phyloP scores from a whole-genome alignment of 1,139 yeast species.

The Blastobotrys arbuscula region DNA sequence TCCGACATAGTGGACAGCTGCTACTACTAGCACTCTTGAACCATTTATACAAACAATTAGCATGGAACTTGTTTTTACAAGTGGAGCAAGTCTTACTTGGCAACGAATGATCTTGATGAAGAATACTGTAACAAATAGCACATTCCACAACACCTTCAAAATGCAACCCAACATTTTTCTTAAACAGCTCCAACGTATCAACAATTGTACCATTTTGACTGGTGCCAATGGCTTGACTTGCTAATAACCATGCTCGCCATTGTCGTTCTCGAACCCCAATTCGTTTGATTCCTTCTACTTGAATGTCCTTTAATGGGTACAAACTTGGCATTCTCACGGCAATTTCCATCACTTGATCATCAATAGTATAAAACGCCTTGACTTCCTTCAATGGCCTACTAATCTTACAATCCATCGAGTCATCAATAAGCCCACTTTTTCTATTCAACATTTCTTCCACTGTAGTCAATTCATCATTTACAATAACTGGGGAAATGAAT shows the following conservation, averaged over 20 bases:
- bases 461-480: constrained; percentile 52
- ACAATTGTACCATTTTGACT: constrained; percentile 70
- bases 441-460: constrained; percentile 37
- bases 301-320: constrained; percentile 69
- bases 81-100: constrained; percentile 87
- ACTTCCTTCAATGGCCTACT: constrained; percentile 63
- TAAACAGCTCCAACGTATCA: constrained; percentile 77
- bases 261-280: constrained; percentile 88
- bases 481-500: constrained; percentile 59
- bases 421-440: constrained; percentile 37
- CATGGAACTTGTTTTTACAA: constrained; percentile 89
- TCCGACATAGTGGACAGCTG: constrained; percentile 91
- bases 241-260: constrained; percentile 94
- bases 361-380: constrained; percentile 68
- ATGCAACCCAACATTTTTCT: constrained; percentile 72
- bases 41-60: constrained; percentile 98
- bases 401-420: constrained; percentile 57
- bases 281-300: constrained; percentile 70
- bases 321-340: constrained; percentile 62
- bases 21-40: constrained; percentile 88
- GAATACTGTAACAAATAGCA: constrained; percentile 88
- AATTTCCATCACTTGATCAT: constrained; percentile 83
- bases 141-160: constrained; percentile 90
- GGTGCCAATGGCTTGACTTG: constrained; percentile 75
- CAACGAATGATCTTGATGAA: constrained; percentile 84